Conservation (phyloP, 768 basidiomycete species). For the Russula dissimulans region DNA sequence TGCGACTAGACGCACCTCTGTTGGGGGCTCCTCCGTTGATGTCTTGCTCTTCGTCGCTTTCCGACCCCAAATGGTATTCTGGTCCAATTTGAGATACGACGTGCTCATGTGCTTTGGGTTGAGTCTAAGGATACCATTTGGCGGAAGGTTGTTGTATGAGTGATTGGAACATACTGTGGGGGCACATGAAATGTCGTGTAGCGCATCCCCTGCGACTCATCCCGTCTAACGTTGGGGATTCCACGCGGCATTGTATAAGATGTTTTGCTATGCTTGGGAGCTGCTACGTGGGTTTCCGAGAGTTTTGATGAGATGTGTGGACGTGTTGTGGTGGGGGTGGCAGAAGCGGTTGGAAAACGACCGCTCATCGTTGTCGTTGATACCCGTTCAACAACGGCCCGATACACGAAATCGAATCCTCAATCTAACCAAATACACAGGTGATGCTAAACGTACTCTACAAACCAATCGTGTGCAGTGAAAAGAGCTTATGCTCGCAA, state of each 20-base stretch:
- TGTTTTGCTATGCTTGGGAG: background rate
- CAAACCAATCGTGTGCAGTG: background rate
- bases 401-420: background rate
- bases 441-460: background rate
- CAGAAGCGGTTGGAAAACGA: background rate
- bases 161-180: conserved; percentile 28
- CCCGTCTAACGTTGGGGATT: conserved; percentile 68
- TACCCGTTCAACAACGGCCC: background rate
- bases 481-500: conserved; percentile 7
- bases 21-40: conserved; percentile 15
- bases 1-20: conserved; percentile 20
- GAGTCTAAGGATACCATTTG: conserved; percentile 33
- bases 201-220: conserved; percentile 66
- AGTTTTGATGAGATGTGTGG: background rate
- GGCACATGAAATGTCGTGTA: conserved; percentile 80
- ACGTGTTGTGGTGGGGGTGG: background rate
- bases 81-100: conserved; percentile 69
- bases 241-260: conserved; percentile 61
- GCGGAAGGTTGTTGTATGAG: background rate
- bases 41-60: conserved; percentile 38
- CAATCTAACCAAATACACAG: background rate
- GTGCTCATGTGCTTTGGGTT: conserved; percentile 77
- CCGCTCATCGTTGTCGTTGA: background rate
- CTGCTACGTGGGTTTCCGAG: background rate
- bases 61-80: conserved; percentile 64